Evolutionary conservation across 345 rosid species (phyloP).

Genomic region (Salix exigua): DNA sequence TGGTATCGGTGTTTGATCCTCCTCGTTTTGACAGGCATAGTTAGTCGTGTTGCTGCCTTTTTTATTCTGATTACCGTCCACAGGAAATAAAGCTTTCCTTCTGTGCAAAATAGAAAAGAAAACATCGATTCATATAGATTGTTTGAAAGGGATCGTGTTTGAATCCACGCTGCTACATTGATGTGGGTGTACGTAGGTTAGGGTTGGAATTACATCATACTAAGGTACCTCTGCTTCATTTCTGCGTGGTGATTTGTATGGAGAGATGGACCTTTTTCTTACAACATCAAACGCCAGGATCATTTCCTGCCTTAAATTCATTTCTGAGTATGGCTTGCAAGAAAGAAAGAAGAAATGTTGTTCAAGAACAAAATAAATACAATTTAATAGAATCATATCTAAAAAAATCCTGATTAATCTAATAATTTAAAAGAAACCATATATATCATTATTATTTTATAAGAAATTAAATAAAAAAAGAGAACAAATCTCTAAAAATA

Average conservation of each 20-base stretch:
- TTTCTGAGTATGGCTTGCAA: no score
- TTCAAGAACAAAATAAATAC: no score
- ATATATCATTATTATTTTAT: no score
- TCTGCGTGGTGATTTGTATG: background rate
- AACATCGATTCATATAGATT: background rate
- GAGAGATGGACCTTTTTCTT: background rate
- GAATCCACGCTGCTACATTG: background rate
- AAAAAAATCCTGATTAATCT: no score
- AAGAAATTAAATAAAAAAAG: no score
- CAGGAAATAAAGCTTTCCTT: conserved; percentile 38
- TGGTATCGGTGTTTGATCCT: conserved; percentile 53
- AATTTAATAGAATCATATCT: no score
- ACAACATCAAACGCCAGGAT: background rate
- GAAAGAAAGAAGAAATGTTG: no score
- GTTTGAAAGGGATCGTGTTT: background rate
- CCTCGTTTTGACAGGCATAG: conserved; percentile 57
- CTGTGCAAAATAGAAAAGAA: conserved; percentile 6
- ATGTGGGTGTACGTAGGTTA: background rate
- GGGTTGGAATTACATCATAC: background rate
- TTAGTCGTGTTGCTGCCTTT: conserved; percentile 57
- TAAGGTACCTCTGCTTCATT: background rate
- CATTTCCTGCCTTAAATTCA: no score
- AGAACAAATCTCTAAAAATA: no score
- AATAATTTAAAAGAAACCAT: no score
- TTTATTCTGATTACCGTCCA: conserved; percentile 58